phyloP scores from a whole-genome alignment of 129 eudicot species.

The Chrysanthemum seticuspe region DNA sequence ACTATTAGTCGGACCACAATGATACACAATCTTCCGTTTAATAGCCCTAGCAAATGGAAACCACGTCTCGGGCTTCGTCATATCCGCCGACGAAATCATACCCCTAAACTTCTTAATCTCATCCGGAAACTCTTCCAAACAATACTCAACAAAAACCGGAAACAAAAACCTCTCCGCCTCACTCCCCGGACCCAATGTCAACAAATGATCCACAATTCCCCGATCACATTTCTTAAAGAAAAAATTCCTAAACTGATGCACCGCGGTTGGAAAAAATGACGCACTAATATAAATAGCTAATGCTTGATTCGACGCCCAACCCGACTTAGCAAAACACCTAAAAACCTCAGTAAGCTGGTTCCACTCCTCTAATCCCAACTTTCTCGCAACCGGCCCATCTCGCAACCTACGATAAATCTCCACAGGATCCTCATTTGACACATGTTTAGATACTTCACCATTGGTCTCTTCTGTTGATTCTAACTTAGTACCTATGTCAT shows the following conservation, averaged over 20 bases:
- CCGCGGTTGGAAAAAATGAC: slow-evolving; percentile 72
- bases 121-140: slow-evolving; percentile 66
- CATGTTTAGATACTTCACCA: too few relatives aligned
- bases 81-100: slow-evolving; percentile 79
- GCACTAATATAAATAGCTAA: slow-evolving; percentile 81
- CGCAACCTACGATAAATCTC: slow-evolving; percentile 60
- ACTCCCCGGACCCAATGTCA: slow-evolving; percentile 59
- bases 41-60: slow-evolving; percentile 98
- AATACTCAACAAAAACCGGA: slow-evolving; percentile 82
- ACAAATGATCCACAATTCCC: slow-evolving; percentile 48
- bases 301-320: slow-evolving; percentile 94
- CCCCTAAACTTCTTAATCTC: slow-evolving; percentile 74
- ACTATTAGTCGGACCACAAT: slow-evolving; percentile 98
- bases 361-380: slow-evolving; percentile 37
- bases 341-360: slow-evolving; percentile 50
- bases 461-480: too few relatives aligned
- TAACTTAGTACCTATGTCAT: too few relatives aligned
- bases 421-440: slow-evolving; percentile 46
- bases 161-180: slow-evolving; percentile 74
- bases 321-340: slow-evolving; percentile 46
- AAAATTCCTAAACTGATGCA: slow-evolving; percentile 46
- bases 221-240: slow-evolving; percentile 42
- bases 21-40: slow-evolving; percentile 86
- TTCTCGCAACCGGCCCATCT: slow-evolving; percentile 27
- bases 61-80: slow-evolving; percentile 96